Evolutionary conservation across 768 basidiomycete genomes (phyloP).

Genomic region (Hygrocybe coccinea): DNA sequence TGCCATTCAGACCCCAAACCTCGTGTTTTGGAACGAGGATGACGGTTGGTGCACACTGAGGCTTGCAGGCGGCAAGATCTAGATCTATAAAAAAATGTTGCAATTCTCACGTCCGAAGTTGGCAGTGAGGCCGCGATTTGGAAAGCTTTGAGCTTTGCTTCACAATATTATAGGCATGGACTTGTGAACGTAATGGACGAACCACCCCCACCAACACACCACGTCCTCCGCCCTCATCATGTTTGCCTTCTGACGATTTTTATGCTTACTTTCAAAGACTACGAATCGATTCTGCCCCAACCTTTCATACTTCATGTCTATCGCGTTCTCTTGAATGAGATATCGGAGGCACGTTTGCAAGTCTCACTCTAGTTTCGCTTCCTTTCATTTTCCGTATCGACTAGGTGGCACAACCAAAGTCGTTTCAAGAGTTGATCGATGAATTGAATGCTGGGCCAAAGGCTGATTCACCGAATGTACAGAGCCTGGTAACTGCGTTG

Average conservation of each 20-base stretch:
- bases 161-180: too few relatives aligned
- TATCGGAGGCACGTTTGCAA: constrained; percentile 53
- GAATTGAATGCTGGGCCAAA: constrained; percentile 44
- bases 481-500: constrained; percentile 44
- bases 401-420: constrained; percentile 61
- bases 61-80: too few relatives aligned
- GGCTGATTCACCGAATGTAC: constrained; percentile 38
- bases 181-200: constrained; percentile 32
- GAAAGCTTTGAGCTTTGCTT: too few relatives aligned
- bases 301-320: constrained; percentile 59
- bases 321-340: constrained; percentile 63
- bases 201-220: constrained; percentile 59
- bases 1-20: too few relatives aligned
- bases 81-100: too few relatives aligned
- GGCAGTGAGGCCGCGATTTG: too few relatives aligned
- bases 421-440: constrained; percentile 46
- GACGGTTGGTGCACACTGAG: too few relatives aligned
- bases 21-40: neutral
- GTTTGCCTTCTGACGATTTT: constrained; percentile 62
- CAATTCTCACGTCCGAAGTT: too few relatives aligned
- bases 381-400: constrained; percentile 1
- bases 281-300: constrained; percentile 48
- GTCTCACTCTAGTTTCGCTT: neutral
- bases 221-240: constrained; percentile 74
- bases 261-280: constrained; percentile 58